These are phyloP conservation scores for Thelonectria rubi DNA, from an alignment of 2,329 filamentous ascomycete species.

Conservation along the genomic window DNA sequence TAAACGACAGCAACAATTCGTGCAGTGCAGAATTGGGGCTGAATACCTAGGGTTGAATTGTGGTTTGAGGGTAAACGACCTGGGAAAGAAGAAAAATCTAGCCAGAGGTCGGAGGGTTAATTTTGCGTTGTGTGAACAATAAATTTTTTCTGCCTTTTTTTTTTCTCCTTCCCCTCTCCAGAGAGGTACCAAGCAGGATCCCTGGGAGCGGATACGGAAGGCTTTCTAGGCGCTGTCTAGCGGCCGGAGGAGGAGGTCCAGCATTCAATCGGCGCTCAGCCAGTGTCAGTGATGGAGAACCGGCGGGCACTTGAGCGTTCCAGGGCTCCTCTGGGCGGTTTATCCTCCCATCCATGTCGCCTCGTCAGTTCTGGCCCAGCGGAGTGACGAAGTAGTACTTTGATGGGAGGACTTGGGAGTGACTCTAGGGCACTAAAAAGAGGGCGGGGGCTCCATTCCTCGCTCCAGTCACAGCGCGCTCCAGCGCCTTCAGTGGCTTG, in stretches of 20 bases:
- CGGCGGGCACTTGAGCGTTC: conserved; percentile 10
- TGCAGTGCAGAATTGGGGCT: conserved; percentile 40
- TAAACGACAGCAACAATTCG: conserved; percentile 41
- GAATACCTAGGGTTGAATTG: conserved; percentile 34
- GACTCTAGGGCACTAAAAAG: conserved; percentile 16
- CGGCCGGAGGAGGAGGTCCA: conserved; percentile 27
- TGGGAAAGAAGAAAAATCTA: conserved; percentile 38
- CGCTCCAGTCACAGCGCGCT: neutral
- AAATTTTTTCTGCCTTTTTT: conserved; percentile 51
- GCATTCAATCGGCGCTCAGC: conserved; percentile 25
- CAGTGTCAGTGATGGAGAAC: conserved; percentile 20
- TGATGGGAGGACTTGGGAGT: conserved; percentile 2
- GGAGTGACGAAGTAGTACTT: neutral
- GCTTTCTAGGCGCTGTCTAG: conserved; percentile 31
- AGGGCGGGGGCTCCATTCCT: conserved; percentile 2
- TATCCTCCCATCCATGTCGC: neutral
- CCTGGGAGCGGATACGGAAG: conserved; percentile 31
- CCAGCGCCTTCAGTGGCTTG: conserved; percentile 11
- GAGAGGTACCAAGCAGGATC: conserved; percentile 34
- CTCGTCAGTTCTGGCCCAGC: conserved; percentile 6
- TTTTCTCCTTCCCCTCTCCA: conserved; percentile 37
- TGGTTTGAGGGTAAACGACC: conserved; percentile 41
- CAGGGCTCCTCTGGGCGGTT: neutral
- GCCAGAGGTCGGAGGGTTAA: conserved; percentile 44
- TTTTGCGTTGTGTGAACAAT: conserved; percentile 54